Base-by-base conservation (phyloP, 306 rosid genomes). In the Sesbania bispinosa region DNA sequence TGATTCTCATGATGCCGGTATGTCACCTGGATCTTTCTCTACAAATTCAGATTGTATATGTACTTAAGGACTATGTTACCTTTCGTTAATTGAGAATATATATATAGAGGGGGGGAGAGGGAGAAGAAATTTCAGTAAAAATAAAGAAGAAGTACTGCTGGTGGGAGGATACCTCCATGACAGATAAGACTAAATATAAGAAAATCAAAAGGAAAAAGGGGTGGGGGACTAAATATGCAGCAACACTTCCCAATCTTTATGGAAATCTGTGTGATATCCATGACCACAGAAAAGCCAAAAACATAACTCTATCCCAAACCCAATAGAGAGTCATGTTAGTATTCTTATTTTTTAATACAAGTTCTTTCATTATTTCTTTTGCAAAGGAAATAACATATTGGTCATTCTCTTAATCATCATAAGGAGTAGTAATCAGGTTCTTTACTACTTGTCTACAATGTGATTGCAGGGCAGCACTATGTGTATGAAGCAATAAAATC, bases 401-500 rank as follows among this genome's bases (percentile, higher is more conserved):
- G 32, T 29, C 14, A 33, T 35, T 64, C 46, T 73, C 33, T 65
- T 33, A 63, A 38, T 55, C 45, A 21, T 64, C 29, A 43, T 47
- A 59, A 62, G 24, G 39, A 73, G 16, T 46, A 51, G 15, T 59
- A 23, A 15, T 69, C 9, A 10, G 64, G 59, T 54, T 47, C 24
- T 13, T 13, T 66, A 78, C 46, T 68, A 76, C 73, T 76, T 66
- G 50, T 65, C 54, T 80, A 70, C 57, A 46, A 53, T 81, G 61
- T 81, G 62, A 35, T 74, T 74, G 73, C 96, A 93, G 98, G 80
- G 77, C 27, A 69, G 60, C 51, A 46, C 32, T 80, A 85, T 53
- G 15, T 35, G 21, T 76, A 85, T 71, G 95, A 94, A 82, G 86
- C 90, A 76, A 94, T 94, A 15, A 73, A 76, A 80, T 67, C 81